Evolutionary conservation across 441 rosid genomes (phyloP).

Genomic region (Cnidoscolus chayamansa): DNA sequence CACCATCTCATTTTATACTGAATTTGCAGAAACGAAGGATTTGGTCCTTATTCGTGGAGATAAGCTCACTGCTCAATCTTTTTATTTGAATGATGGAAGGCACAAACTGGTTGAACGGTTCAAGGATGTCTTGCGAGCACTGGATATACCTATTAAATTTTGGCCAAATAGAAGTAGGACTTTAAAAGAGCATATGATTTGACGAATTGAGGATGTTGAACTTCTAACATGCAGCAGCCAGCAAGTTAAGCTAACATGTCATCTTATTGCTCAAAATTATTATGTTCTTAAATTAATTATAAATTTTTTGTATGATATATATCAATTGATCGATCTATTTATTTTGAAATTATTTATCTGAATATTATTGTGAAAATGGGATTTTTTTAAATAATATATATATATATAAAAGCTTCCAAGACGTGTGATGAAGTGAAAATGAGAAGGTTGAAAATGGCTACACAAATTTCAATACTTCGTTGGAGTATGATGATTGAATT

Average conservation of each 20-base stretch:
- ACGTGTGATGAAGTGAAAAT: too few species aligned
- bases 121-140: slow-evolving; percentile 72
- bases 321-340: too few species aligned
- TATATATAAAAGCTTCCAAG: too few species aligned
- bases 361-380: too few species aligned
- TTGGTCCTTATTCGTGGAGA: slow-evolving; percentile 82
- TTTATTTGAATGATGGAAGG: slow-evolving; percentile 69
- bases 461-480: too few species aligned
- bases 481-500: too few species aligned
- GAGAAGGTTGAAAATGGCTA: too few species aligned
- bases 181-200: neutral
- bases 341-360: too few species aligned
- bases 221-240: neutral
- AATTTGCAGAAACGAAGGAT: slow-evolving; percentile 69
- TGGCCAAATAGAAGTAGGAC: neutral
- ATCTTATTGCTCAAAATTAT: too few species aligned
- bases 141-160: slow-evolving; percentile 57
- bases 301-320: too few species aligned
- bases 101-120: slow-evolving; percentile 76
- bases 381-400: too few species aligned
- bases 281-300: too few species aligned
- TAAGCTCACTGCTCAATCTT: slow-evolving; percentile 79
- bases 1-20: slow-evolving; percentile 60
- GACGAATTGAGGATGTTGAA: neutral
- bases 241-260: neutral